Evolutionary conservation across 768 basidiomycete species (phyloP).

Genomic region (Leccinum broughii): DNA sequence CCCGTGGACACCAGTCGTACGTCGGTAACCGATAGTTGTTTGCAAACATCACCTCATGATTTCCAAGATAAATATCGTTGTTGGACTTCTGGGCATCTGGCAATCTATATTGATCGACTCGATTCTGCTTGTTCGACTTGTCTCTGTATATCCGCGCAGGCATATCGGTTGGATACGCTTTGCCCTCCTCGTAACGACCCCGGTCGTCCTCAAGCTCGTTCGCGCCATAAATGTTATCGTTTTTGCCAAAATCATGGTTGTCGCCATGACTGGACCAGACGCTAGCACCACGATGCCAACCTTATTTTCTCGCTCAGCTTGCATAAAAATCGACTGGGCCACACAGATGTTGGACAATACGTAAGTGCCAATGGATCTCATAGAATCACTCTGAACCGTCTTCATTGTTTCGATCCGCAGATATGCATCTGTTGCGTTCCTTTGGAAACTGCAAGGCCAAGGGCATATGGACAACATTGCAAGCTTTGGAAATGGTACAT

Average conservation of each 20-base stretch:
- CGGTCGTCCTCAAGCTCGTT: conserved; percentile 25
- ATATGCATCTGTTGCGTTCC: conserved; percentile 12
- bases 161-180: conserved; percentile 11
- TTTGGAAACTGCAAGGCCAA: conserved; percentile 11
- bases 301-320: conserved; percentile 20
- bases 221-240: conserved; percentile 25
- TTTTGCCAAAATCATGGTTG: conserved; percentile 17
- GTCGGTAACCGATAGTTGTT: too few species aligned
- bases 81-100: conserved; percentile 24
- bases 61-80: conserved; percentile 15
- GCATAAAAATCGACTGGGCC: conserved; percentile 33
- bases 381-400: neutral
- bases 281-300: neutral
- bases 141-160: conserved; percentile 22
- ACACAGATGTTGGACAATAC: conserved; percentile 31
- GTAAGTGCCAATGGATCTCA: conserved; percentile 6
- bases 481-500: neutral
- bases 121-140: conserved; percentile 26
- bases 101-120: conserved; percentile 28
- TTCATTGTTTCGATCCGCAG: neutral
- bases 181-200: conserved; percentile 10
- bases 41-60: neutral
- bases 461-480: neutral
- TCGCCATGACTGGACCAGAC: conserved; percentile 13
- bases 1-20: too few species aligned